Evolutionary conservation across 345 rosid genomes (phyloP), one percentile per base, ranked within the genome.

Genomic region (Hypericum perforatum): DNA sequence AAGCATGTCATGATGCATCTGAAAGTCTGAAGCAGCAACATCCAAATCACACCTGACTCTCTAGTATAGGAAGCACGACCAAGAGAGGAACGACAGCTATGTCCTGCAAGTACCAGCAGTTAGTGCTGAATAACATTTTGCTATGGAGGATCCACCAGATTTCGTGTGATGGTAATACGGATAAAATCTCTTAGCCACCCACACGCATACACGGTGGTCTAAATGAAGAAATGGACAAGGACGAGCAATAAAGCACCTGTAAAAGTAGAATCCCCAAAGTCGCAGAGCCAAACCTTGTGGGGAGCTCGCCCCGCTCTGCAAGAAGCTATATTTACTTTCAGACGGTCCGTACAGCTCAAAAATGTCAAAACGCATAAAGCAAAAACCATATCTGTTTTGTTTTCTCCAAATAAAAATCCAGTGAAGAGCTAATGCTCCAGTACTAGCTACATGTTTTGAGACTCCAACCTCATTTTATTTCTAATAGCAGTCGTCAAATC

Each of bases 271-370:
- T 83, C 52, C 98, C 98, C 63, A 91, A 71, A 61, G 98, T 87
- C 66, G 98, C 96, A 9, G 98, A 91, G 60, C 98, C 98, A 76
- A 87, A 79, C 71, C 92, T 82, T 57, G 98, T 91, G 32, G 98
- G 95, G 43, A 91, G 95, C 82, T 91, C 98, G 63, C 98, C 98
- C 63, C 74, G 85, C 77, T 91, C 98, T 77, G 98, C 96, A 71
- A 91, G 92, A 66, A 91, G 98, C 96, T 91, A 74, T 62, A 70
- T 16, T 69, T 67, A 81, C 58, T 58, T 63, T 53, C 58, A 36
- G 58, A 53, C 57, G 60, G 49, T 47, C 11, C 38, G 45, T 52
- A 65, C 16, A 59, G 11, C 22, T 38, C 16, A 22, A 22, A 47
- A 22, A 7, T 5, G 41, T 16, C 39, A 48, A 29, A 45, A 7